Percentiles rank a stretch among this genome's conserved stretches.
Conservation (phyloP, 129 eudicot species). For the Heracleum sosnowskyi region DNA sequence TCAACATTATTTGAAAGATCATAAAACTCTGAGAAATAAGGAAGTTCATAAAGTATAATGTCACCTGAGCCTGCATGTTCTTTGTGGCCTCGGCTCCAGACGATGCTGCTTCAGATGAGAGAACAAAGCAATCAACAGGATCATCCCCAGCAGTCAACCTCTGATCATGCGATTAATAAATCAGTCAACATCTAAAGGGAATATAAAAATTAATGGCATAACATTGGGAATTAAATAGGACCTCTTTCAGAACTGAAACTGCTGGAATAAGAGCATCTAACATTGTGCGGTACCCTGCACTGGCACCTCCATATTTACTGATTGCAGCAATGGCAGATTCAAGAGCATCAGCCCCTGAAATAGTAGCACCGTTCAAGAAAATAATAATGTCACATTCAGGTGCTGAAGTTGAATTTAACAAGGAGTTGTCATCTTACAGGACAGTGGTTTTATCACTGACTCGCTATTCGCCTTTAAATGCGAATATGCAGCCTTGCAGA, state of each 20-base stretch:
- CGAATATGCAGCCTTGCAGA: constrained; percentile 83
- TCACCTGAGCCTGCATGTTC: constrained; percentile 84
- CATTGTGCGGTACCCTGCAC: constrained; percentile 85
- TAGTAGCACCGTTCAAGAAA: constrained; percentile 15
- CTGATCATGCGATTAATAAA: constrained; percentile 28
- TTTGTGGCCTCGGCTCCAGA: constrained; percentile 89
- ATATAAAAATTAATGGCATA: not conserved
- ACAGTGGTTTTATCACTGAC: constrained; percentile 34
- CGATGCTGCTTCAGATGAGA: constrained; percentile 79
- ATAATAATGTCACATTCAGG: constrained; percentile 1
- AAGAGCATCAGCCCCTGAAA: constrained; percentile 86
- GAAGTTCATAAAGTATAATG: not conserved
- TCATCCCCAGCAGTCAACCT: constrained; percentile 62
- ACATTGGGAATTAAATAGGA: constrained; percentile 5
- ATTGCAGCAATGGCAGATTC: constrained; percentile 86
- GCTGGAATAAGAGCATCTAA: constrained; percentile 95
- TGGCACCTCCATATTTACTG: constrained; percentile 91
- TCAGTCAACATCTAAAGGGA: not conserved
- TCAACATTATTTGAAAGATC: not conserved
- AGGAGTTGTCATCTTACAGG: constrained; percentile 39
- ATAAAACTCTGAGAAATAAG: not conserved
- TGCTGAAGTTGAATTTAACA: not conserved
- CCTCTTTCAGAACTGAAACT: constrained; percentile 62
- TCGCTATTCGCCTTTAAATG: constrained; percentile 48
- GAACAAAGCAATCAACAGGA: constrained; percentile 70